These are phyloP conservation scores for Scutellaria galericulata DNA, from an alignment of 257 asterid genomes.

Conservation along the genomic window DNA sequence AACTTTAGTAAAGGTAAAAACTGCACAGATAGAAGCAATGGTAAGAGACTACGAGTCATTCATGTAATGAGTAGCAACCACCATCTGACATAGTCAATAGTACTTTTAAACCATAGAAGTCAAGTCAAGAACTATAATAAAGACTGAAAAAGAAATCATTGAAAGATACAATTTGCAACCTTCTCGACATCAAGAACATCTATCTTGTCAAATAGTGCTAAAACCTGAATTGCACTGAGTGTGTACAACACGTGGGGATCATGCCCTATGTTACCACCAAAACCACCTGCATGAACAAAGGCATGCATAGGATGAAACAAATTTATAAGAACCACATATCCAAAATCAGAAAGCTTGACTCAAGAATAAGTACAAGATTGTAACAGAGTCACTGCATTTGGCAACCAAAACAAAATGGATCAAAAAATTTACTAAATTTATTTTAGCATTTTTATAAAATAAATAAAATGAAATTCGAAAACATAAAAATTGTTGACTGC, in stretches of 20 bases:
- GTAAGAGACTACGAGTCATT: not conserved
- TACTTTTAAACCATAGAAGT: not conserved
- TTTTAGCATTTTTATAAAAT: no score
- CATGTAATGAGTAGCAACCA: conserved; percentile 1
- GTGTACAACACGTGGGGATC: conserved; percentile 87
- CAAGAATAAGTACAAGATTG: not conserved
- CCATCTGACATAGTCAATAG: not conserved
- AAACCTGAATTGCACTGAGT: conserved; percentile 91
- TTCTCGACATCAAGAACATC: conserved; percentile 75
- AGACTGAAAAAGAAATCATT: conserved; percentile 14
- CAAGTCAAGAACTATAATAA: conserved; percentile 28
- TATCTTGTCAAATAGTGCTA: conserved; percentile 83
- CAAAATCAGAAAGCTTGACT: conserved; percentile 13
- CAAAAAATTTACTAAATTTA: not conserved
- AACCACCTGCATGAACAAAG: conserved; percentile 66
- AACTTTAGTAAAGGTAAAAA: conserved; percentile 17
- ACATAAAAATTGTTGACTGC: no score
- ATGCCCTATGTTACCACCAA: conserved; percentile 94
- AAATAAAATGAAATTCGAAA: no score
- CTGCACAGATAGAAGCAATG: conserved; percentile 3
- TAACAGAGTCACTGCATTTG: not conserved
- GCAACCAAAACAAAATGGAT: conserved; percentile 17
- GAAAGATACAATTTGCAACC: conserved; percentile 83
- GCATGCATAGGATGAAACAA: not conserved
- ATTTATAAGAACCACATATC: conserved; percentile 18